A percentile compares a stretch with the other conserved stretches of the same genome.
These are phyloP conservation scores for Ophiostoma piceae DNA, from an alignment of 2,329 filamentous ascomycete species.

Conservation along the genomic window DNA sequence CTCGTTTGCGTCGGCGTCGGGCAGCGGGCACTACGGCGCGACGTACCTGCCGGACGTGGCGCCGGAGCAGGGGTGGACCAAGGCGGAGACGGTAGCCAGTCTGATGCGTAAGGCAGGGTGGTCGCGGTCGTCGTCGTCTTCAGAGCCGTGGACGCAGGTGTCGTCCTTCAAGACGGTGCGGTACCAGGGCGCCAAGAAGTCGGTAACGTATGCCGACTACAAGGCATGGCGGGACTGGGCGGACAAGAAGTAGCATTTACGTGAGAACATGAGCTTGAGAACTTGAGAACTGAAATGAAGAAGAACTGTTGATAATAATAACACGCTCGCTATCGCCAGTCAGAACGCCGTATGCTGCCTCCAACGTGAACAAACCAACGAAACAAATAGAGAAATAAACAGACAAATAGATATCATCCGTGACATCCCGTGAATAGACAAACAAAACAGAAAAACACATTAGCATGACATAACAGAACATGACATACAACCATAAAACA, in stretches of 20 bases:
- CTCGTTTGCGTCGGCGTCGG: constrained; percentile 66
- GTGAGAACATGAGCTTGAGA: not conserved
- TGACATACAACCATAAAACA: not conserved
- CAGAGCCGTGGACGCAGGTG: constrained; percentile 42
- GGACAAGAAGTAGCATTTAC: constrained; percentile 6
- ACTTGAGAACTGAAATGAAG: not conserved
- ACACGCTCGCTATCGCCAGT: constrained; percentile 5
- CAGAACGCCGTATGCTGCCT: not conserved
- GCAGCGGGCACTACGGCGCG: constrained; percentile 61
- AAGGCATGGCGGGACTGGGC: constrained; percentile 73
- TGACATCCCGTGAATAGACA: not conserved
- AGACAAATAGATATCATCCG: not conserved
- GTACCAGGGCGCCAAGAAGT: constrained; percentile 80
- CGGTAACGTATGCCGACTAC: constrained; percentile 66
- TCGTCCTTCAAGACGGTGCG: constrained; percentile 71
- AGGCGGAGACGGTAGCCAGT: constrained; percentile 84
- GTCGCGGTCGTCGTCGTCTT: constrained; percentile 66
- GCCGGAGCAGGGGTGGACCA: constrained; percentile 87
- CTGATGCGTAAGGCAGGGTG: constrained; percentile 94
- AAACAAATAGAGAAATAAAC: not conserved
- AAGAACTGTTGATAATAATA: no score
- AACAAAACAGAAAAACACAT: not conserved
- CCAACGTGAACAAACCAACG: not conserved
- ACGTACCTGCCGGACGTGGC: constrained; percentile 89
- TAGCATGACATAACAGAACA: not conserved